Percentiles rank a stretch among this genome's conserved stretches.
These are phyloP conservation scores for Phytomonas sp. DNA, from an alignment of 208 protist species.

Conservation along the genomic window DNA sequence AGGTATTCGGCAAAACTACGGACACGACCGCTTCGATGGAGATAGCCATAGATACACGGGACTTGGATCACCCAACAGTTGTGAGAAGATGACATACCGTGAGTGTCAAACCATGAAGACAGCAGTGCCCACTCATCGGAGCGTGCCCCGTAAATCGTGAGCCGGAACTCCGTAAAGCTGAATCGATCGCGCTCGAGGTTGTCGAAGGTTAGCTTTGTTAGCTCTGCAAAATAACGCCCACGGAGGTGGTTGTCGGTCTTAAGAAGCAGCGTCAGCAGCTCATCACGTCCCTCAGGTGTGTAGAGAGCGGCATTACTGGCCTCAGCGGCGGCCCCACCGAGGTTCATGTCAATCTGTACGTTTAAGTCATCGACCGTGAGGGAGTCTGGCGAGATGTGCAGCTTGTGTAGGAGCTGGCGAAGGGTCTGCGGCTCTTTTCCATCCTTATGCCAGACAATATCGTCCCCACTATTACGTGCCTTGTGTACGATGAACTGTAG, in stretches of 20 bases:
- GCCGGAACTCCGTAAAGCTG: conserved; percentile 90
- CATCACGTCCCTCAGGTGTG: conserved; percentile 28
- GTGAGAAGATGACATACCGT: conserved; percentile 93
- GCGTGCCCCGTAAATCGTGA: conserved; percentile 84
- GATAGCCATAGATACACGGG: conserved; percentile 91
- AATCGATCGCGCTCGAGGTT: conserved; percentile 93
- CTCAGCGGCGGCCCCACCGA: conserved; percentile 10
- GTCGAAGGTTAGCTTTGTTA: conserved; percentile 94
- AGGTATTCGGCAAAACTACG: conserved; percentile 94
- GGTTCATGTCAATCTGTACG: conserved; percentile 82
- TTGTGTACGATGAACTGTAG: conserved; percentile 94
- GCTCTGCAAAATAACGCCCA: conserved; percentile 95
- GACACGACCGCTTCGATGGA: conserved; percentile 71
- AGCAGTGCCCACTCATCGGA: conserved; percentile 93
- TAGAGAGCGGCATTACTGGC: conserved; percentile 7
- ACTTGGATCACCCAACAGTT: conserved; percentile 98
- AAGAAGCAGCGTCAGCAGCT: conserved; percentile 95
- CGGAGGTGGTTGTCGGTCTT: conserved; percentile 98
- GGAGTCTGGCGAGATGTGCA: conserved; percentile 64
- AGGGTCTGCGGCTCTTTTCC: conserved; percentile 79
- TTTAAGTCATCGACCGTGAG: conserved; percentile 95
- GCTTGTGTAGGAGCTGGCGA: conserved; percentile 58
- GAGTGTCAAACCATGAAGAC: conserved; percentile 94
- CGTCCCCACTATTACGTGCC: conserved; percentile 86
- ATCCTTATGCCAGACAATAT: conserved; percentile 85